phyloP scores from a whole-genome alignment of 73 alveolate genomes.

The Blepharisma japonicum region DNA sequence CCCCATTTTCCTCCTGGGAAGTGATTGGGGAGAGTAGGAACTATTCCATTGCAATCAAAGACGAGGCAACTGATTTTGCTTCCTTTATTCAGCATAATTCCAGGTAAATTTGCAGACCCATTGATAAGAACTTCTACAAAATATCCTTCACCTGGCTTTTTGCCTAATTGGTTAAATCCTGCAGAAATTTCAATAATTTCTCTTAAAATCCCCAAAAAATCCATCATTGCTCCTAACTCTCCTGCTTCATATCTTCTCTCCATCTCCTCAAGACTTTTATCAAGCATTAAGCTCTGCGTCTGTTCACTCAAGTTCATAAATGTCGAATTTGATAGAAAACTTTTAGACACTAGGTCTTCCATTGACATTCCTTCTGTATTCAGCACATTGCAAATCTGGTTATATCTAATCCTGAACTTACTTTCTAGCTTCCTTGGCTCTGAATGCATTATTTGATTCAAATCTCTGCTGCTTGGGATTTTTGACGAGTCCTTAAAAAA shows the following conservation, averaged over 20 bases:
- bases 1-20: conserved; percentile 18
- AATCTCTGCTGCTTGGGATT: conserved; percentile 42
- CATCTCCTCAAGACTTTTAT: background rate
- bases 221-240: background rate
- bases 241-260: background rate
- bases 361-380: conserved; percentile 53
- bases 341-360: conserved; percentile 49
- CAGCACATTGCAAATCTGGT: conserved; percentile 54
- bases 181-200: background rate
- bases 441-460: conserved; percentile 50
- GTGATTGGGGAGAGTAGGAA: background rate
- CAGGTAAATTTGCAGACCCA: conserved; percentile 23
- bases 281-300: background rate
- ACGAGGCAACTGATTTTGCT: no score
- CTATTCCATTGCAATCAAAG: no score
- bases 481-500: conserved; percentile 48
- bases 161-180: background rate
- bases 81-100: background rate
- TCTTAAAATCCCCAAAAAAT: background rate
- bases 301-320: background rate
- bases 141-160: background rate
- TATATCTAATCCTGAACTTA: conserved; percentile 67
- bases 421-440: conserved; percentile 53
- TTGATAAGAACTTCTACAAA: background rate
- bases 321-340: conserved; percentile 54